phyloP scores from a whole-genome alignment of 768 basidiomycete genomes.

The Dendrothele bispora region DNA sequence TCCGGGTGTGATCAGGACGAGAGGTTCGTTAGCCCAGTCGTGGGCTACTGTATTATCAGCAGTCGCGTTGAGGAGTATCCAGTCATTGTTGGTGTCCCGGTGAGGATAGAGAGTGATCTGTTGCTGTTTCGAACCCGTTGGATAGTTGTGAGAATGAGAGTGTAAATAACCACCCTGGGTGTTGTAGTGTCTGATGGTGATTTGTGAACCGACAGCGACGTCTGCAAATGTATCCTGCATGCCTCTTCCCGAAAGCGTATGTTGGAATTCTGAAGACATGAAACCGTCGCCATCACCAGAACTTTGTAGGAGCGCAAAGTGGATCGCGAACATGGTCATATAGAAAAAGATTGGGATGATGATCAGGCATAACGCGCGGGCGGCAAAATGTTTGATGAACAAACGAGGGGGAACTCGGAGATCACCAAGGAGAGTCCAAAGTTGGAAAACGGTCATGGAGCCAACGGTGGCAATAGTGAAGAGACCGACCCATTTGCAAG shows the following conservation, averaged over 20 bases:
- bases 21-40: slow-evolving; percentile 36
- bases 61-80: slow-evolving; percentile 82
- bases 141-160: slow-evolving; percentile 90
- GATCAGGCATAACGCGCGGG: slow-evolving; percentile 89
- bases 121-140: slow-evolving; percentile 91
- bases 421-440: slow-evolving; percentile 92
- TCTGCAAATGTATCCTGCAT: slow-evolving; percentile 98
- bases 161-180: slow-evolving; percentile 99
- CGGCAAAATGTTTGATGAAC: slow-evolving; percentile 84
- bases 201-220: slow-evolving; percentile 77
- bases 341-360: slow-evolving; percentile 84
- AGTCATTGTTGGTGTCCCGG: slow-evolving; percentile 94
- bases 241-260: slow-evolving; percentile 83
- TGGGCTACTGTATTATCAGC: slow-evolving; percentile 32
- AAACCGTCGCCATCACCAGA: slow-evolving; percentile 98
- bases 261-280: slow-evolving; percentile 99
- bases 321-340: slow-evolving; percentile 95
- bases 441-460: slow-evolving; percentile 75
- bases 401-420: slow-evolving; percentile 70
- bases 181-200: slow-evolving; percentile 88
- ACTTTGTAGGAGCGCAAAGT: slow-evolving; percentile 85
- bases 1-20: slow-evolving; percentile 47
- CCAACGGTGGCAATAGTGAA: slow-evolving; percentile 98
- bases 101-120: slow-evolving; percentile 99
- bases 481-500: slow-evolving; percentile 97